Percentiles rank a stretch among this genome's conserved stretches.
phyloP scores from a whole-genome alignment of 2,329 filamentous ascomycete genomes.

The Xylariaceae sp. region DNA sequence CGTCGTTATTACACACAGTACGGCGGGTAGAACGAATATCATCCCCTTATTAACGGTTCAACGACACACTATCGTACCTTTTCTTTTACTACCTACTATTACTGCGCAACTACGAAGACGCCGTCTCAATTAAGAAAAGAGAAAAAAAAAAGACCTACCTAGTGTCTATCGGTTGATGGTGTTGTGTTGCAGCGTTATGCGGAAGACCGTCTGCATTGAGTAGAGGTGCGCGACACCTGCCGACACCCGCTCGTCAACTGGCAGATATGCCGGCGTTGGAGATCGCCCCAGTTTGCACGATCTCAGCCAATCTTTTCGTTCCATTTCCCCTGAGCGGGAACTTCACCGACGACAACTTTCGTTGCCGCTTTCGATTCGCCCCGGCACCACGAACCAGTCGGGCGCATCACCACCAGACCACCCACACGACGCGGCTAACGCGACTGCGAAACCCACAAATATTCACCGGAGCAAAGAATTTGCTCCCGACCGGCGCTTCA shows the following conservation, averaged over 20 bases:
- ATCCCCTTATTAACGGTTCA: not conserved
- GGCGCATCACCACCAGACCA: conserved; percentile 1
- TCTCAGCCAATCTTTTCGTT: conserved; percentile 18
- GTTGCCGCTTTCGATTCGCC: conserved; percentile 1
- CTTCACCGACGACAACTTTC: conserved; percentile 3
- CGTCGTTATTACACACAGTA: not conserved
- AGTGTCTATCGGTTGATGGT: not conserved
- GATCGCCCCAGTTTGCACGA: conserved; percentile 10
- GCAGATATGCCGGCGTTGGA: conserved; percentile 14
- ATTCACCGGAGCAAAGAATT: not conserved
- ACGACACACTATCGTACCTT: not conserved
- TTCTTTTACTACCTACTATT: not conserved
- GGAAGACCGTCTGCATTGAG: not conserved
- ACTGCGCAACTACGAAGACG: not conserved
- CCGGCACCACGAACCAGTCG: conserved; percentile 4
- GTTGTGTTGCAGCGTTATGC: not conserved
- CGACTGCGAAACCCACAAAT: not conserved
- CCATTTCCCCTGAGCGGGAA: conserved; percentile 17
- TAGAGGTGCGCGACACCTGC: not conserved
- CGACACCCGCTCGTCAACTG: conserved; percentile 11
- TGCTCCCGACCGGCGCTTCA: not conserved
- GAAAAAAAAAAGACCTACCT: not conserved
- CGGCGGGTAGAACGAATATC: not conserved
- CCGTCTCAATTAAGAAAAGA: not conserved
- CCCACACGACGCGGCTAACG: not conserved